phyloP scores from a whole-genome alignment of 805 yeast genomes.

The Grigorovia humatica region DNA sequence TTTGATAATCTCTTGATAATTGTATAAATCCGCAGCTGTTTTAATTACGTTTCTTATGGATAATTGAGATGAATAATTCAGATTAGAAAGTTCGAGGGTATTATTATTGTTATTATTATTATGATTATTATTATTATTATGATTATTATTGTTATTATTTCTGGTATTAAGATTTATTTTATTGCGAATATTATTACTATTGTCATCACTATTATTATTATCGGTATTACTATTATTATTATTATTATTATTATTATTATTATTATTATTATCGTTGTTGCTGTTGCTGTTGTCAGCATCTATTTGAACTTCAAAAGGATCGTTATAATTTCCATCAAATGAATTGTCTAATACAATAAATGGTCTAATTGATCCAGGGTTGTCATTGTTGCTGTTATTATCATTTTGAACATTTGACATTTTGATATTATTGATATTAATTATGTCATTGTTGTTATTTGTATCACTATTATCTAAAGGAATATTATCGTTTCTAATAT shows the following conservation, averaged over 20 bases:
- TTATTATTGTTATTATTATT: not conserved
- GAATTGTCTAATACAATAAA: not conserved
- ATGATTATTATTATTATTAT: not conserved
- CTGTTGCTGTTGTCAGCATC: no score
- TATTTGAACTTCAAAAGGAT: not conserved
- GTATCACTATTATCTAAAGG: not conserved
- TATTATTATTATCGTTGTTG: no score
- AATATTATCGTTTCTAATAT: not conserved
- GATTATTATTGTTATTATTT: not conserved
- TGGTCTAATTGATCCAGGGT: not conserved
- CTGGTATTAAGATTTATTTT: no score
- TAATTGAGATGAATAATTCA: conserved; percentile 8
- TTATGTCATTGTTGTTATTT: not conserved
- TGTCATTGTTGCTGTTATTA: not conserved
- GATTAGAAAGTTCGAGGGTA: not conserved
- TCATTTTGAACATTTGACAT: not conserved
- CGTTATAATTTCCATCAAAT: not conserved
- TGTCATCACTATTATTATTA: not conserved
- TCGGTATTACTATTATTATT: not conserved
- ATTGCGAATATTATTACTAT: not conserved
- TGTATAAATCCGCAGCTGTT: conserved; percentile 15
- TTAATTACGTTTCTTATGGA: conserved; percentile 15
- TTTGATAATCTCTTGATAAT: conserved; percentile 10
- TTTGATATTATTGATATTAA: no score
- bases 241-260: not conserved